Evolutionary conservation across 2,329 filamentous ascomycete species (phyloP).

Genomic region (Xylariaceae sp.): DNA sequence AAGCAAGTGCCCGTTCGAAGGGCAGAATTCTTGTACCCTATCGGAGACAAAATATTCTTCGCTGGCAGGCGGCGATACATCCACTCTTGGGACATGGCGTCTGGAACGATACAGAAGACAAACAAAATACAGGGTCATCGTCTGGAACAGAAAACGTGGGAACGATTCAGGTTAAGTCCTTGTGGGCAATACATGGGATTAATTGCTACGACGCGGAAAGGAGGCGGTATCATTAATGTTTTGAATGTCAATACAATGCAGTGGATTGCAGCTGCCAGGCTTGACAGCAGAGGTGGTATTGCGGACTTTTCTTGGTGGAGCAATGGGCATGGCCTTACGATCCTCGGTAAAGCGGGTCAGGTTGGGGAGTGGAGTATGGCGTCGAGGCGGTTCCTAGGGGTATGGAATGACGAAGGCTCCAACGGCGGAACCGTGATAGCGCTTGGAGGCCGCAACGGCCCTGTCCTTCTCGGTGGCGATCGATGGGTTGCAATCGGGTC

Average conservation of each 20-base stretch:
- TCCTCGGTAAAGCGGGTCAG: constrained; percentile 84
- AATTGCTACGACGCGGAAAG: constrained; percentile 77
- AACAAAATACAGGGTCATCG: constrained; percentile 73
- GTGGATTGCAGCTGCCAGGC: constrained; percentile 80
- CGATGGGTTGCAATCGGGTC: constrained; percentile 89
- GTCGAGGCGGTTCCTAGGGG: constrained; percentile 68
- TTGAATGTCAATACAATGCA: constrained; percentile 79
- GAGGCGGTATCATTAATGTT: constrained; percentile 86
- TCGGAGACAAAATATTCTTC: constrained; percentile 81
- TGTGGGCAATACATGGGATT: constrained; percentile 86
- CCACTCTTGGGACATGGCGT: constrained; percentile 88
- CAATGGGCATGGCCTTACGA: constrained; percentile 77
- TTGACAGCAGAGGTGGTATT: constrained; percentile 81
- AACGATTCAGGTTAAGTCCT: constrained; percentile 84
- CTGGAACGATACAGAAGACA: constrained; percentile 82
- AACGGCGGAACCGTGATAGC: constrained; percentile 82
- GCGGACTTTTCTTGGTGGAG: constrained; percentile 94
- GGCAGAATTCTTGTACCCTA: constrained; percentile 75
- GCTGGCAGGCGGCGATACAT: constrained; percentile 88
- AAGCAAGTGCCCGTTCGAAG: constrained; percentile 81
- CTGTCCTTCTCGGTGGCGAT: constrained; percentile 70
- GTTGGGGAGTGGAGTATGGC: constrained; percentile 85
- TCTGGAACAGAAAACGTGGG: constrained; percentile 87
- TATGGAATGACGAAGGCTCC: constrained; percentile 90
- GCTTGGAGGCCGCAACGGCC: constrained; percentile 71